Percentiles rank a stretch among this genome's conserved stretches.
Conservation (phyloP, 192 early-diverging fungal species). For the Funneliformis geosporum region DNA sequence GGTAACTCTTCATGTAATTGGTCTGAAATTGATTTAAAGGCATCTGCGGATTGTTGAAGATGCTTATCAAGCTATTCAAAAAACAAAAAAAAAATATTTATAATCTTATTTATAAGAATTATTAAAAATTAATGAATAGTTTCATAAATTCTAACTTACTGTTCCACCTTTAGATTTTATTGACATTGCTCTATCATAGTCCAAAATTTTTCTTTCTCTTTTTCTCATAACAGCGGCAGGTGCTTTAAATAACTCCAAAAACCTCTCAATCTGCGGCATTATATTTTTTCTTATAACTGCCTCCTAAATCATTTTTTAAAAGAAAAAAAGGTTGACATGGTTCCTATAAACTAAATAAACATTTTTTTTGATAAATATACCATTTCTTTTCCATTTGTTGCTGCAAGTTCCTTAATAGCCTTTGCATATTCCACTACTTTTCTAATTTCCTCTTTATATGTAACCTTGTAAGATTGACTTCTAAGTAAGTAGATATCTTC, state of each 20-base stretch:
- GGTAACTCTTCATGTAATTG: slow-evolving; percentile 78
- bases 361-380: not conserved
- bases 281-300: slow-evolving; percentile 40
- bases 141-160: slow-evolving; percentile 33
- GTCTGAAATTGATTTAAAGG: slow-evolving; percentile 66
- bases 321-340: too few species aligned
- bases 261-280: slow-evolving; percentile 51
- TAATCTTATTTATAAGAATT: not conserved
- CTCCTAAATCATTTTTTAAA: slow-evolving; percentile 6
- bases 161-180: slow-evolving; percentile 62
- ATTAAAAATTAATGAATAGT: not conserved
- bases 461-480: not conserved
- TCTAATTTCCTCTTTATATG: not conserved
- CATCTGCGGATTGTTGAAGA: slow-evolving; percentile 63
- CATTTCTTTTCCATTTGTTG: slow-evolving; percentile 29
- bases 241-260: slow-evolving; percentile 57
- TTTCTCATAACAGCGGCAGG: slow-evolving; percentile 74
- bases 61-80: slow-evolving; percentile 56
- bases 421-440: slow-evolving; percentile 23
- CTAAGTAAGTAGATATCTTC: slow-evolving; percentile 58
- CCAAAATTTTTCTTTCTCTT: slow-evolving; percentile 68
- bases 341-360: too few species aligned
- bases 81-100: not conserved
- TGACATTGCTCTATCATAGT: slow-evolving; percentile 65
- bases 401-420: slow-evolving; percentile 2